Evolutionary conservation across 2,329 filamentous ascomycete species (phyloP), one percentile per base, ranked within the genome.

Genomic region (Chaetomium globosum): DNA sequence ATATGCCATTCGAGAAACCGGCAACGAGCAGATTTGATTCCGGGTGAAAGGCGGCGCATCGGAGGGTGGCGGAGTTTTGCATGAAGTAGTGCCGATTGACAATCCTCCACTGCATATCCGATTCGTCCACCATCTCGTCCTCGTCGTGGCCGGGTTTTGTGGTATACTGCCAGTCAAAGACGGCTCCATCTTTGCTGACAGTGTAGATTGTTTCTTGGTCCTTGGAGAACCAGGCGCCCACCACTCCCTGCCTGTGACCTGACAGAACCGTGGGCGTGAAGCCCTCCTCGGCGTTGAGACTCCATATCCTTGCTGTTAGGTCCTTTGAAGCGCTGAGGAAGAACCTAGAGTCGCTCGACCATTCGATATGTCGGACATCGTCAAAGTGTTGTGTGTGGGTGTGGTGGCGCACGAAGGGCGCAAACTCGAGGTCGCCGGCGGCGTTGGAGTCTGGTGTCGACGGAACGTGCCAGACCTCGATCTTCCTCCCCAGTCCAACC

Each of bases 121-220:
- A 75, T 13, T 81, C 84, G 65, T 87, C 84, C 48, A 86, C 82
- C 75, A 88, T 87, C 59, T 86, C 82, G 61, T 88, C 85, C 56
- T 87, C 83, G 33, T 86, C 81, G 6, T 63, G 83, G 76, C 74
- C 82, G 77, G 78, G 85, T 79, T 74, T 86, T 82, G 64, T 85
- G 75, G 87, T 85, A 77, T 95, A 99, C 74, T 91, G 88, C 95
- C 95, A 99, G 69, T 91, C 86, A 73, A 98, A 98, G 0, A 98
- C 84, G 2, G 95, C 93, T n/a, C 95, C 96, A 76, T 99, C 96
- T 76, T 96, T 96, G 78, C 94, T 97, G 69, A 97, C 87, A 0
- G 95, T 98, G 76, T 95, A 99, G 61, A 99, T 96, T 57, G 87
- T 92, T 79, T 99, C 96, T 75, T 99, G 95, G 71, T 96, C 89